These are phyloP conservation scores for Gossypium laxum DNA, from an alignment of 441 rosid genomes.

Conservation along the genomic window DNA sequence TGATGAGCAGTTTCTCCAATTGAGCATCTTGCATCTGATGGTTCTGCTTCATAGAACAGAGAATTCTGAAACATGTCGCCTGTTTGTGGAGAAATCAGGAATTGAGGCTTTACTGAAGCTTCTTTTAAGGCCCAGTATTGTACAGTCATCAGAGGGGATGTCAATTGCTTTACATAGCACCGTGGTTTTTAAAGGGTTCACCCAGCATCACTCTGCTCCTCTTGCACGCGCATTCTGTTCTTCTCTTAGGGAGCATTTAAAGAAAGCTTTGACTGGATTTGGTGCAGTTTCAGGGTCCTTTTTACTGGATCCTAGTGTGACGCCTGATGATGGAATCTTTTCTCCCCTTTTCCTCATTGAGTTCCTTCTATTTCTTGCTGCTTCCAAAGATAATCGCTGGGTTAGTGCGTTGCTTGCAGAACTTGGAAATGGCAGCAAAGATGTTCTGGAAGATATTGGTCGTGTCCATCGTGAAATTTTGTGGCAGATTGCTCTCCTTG, in stretches of 20 bases:
- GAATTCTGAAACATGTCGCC: constrained; percentile 83
- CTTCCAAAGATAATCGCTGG: constrained; percentile 94
- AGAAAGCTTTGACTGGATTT: constrained; percentile 59
- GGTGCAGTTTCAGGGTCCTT: constrained; percentile 45
- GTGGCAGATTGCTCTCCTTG: constrained; percentile 86
- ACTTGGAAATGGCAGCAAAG: constrained; percentile 75
- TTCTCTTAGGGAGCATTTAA: constrained; percentile 68
- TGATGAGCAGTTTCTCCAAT: constrained; percentile 79
- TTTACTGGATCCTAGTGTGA: constrained; percentile 60
- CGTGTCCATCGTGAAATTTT: constrained; percentile 69
- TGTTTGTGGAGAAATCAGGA: constrained; percentile 95
- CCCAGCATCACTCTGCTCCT: constrained; percentile 88
- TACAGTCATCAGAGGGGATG: constrained; percentile 93
- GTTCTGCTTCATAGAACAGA: constrained; percentile 92
- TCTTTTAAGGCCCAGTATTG: constrained; percentile 71
- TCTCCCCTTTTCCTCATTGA: constrained; percentile 81
- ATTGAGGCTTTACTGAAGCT: constrained; percentile 83
- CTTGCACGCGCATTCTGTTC: constrained; percentile 84
- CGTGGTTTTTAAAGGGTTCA: constrained; percentile 94
- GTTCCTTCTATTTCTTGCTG: constrained; percentile 91
- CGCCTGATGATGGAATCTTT: constrained; percentile 54
- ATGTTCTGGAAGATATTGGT: constrained; percentile 82
- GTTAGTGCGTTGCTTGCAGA: constrained; percentile 82
- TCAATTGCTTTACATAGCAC: constrained; percentile 94
- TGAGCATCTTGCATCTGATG: constrained; percentile 86